Evolutionary conservation across 495 filamentous ascomycete species (phyloP), one percentile per base, ranked within the genome.

Genomic region (Penicillium egyptiacum): DNA sequence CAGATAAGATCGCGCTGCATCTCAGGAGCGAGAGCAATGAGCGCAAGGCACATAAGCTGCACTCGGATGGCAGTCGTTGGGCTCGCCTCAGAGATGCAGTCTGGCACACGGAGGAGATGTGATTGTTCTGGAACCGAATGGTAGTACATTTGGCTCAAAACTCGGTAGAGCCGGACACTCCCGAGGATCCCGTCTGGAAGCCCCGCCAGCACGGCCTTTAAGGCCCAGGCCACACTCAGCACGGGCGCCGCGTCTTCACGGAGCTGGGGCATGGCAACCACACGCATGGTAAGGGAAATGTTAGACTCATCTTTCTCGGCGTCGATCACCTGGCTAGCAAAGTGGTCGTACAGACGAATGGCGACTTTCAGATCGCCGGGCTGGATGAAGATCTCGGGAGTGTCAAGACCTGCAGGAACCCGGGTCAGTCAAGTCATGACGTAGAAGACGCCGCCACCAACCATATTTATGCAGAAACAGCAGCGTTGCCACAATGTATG

Each of bases 101-200:
- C 59, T 1, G 51, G 51, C 9, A 51, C 37, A 28, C 50, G 46
- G 19, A 57, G 58, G 6, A 10, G 30, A 75, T 66, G 45, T 82
- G 80, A 2, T 77, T 70, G 46, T 79, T 78, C 0, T 70, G 72
- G 53, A 78, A 73, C 16, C 82, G 74, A 43, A 12, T 33, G 81
- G 30, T 73, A 73, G 42, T 83, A 81, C 31, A 94, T 86, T 30
- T 79, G 77, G 25, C 86, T 80, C 14, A 93, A 63, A 4, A 81
- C 78, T 45, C 86, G 81, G 57, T 90, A 92, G 23, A 92, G 67
- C 22, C 75, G 70, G 35, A 82, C 62, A 23, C 86, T 88, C 14
- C 89, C 90, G 11, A 94, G 73, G 37, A 93, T 84, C 2, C 90
- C 90, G 2, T 84, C 86, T 0, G 89, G 90, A 1, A 94, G 70